Base-by-base conservation (phyloP, 2,329 filamentous ascomycete genomes). In the Cladosporium halotolerans region DNA sequence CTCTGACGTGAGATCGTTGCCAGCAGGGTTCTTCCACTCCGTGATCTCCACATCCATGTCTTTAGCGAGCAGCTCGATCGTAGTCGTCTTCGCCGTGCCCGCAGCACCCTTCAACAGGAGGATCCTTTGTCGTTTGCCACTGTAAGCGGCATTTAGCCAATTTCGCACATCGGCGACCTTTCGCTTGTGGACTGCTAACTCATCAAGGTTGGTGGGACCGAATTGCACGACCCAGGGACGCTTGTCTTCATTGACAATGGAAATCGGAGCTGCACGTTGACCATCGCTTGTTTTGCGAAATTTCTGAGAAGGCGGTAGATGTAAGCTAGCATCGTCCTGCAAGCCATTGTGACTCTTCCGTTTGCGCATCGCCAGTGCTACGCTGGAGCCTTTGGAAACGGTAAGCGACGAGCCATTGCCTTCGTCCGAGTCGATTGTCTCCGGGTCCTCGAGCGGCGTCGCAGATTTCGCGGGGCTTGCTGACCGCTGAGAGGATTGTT, bases 151-250 rank as follows among this genome's bases (percentile, higher is more conserved):
- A 41, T 87, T 82, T 33, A 99, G 73, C 91, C 93, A 97, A 55
- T 73, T 78, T 55, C 84, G 81, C 43, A 97, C 91, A 71, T 97
- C 91, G 2, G 82, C 73, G 5, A 97, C 88, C 69, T 99, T 99
- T 63, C 82, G 93, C 74, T 95, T 96, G 70, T 99, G 91, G 14
- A 99, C 92, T 0, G 87, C 92, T 43, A 99, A 75, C 71, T 97
- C 92, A 13, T 90, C 84, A 10, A 96, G 69, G 60, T 80, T 86
- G 2, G 69, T 64, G 0, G 92, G 92, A 2, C 81, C 84, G 69
- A 89, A 97, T 60, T 84, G 82, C 61, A 96, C 91, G 13, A 87
- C 87, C 92, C 92, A 97, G 3, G 92, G 90, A 49, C 86, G 80
- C 45, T 76, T 71, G 59, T 89, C 85, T 34, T 81, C 76, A 45